These are phyloP conservation scores for Trametes elegans DNA, from an alignment of 768 basidiomycete genomes.

Conservation along the genomic window DNA sequence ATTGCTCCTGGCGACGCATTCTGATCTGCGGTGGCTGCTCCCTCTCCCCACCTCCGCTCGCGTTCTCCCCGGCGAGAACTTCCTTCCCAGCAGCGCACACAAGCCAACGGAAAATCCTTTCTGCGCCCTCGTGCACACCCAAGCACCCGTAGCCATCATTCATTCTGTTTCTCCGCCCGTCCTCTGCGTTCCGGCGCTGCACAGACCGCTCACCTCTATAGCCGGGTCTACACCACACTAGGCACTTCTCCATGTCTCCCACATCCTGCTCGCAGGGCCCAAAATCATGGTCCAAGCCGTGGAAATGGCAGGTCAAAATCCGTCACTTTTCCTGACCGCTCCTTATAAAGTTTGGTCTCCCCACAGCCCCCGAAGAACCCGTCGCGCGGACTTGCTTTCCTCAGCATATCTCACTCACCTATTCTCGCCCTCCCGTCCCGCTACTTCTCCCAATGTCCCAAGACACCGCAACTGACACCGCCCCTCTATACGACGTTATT, in stretches of 20 bases:
- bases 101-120: slow-evolving; percentile 1
- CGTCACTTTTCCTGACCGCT: slow-evolving; percentile 2
- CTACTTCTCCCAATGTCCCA: slow-evolving; percentile 7
- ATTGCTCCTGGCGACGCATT: slow-evolving; percentile 10
- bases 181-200: background rate
- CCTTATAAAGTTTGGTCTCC: slow-evolving; percentile 11
- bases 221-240: slow-evolving; percentile 7
- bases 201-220: background rate
- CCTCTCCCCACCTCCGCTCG: background rate
- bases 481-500: slow-evolving; percentile 40
- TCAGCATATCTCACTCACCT: slow-evolving; percentile 6
- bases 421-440: slow-evolving; percentile 1
- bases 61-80: background rate
- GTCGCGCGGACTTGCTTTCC: slow-evolving; percentile 5
- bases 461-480: background rate
- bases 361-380: background rate
- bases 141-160: slow-evolving; percentile 1
- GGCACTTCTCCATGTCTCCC: background rate
- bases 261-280: background rate
- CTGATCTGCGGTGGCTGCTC: background rate
- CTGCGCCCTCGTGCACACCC: background rate
- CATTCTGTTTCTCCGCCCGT: slow-evolving; percentile 9
- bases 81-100: background rate
- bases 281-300: slow-evolving; percentile 2
- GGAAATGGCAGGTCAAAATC: slow-evolving; percentile 3